These are phyloP conservation scores for Fusarium phyllophilum DNA, from an alignment of 2,329 filamentous ascomycete species.

Conservation along the genomic window DNA sequence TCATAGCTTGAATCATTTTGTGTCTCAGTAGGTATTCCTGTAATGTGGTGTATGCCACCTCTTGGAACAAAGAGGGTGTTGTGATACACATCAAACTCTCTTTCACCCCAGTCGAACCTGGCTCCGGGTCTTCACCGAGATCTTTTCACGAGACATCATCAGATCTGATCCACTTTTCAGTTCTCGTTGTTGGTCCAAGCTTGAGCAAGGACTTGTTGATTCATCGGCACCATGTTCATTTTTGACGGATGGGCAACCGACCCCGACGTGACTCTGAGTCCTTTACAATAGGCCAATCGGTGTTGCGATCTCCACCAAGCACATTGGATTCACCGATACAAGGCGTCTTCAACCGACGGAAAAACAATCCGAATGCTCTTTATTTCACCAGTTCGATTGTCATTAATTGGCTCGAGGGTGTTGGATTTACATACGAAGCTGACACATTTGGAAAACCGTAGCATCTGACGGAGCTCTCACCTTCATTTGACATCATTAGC, in stretches of 20 bases:
- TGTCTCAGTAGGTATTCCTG: not conserved
- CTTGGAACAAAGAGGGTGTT: slow-evolving; percentile 11
- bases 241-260: slow-evolving; percentile 16
- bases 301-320: slow-evolving; percentile 2
- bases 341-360: slow-evolving; percentile 30
- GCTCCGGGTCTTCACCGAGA: slow-evolving; percentile 39
- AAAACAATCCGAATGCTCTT: not conserved
- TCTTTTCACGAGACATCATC: slow-evolving; percentile 36
- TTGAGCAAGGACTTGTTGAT: slow-evolving; percentile 13
- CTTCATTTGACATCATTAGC: not conserved
- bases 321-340: slow-evolving; percentile 31
- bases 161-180: slow-evolving; percentile 29
- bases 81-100: slow-evolving; percentile 13
- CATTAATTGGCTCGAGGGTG: not conserved
- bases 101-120: slow-evolving; percentile 6
- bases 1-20: not conserved
- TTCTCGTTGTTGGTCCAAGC: slow-evolving; percentile 22
- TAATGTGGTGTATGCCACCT: not conserved
- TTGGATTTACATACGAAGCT: not conserved
- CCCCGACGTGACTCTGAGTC: slow-evolving; percentile 1
- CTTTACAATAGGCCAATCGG: slow-evolving; percentile 7
- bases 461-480: not conserved
- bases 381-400: slow-evolving; percentile 4
- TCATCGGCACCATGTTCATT: slow-evolving; percentile 8
- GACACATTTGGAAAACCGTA: not conserved